Evolutionary conservation across 257 asterid species (phyloP).

Genomic region (Solanum arcanum): DNA sequence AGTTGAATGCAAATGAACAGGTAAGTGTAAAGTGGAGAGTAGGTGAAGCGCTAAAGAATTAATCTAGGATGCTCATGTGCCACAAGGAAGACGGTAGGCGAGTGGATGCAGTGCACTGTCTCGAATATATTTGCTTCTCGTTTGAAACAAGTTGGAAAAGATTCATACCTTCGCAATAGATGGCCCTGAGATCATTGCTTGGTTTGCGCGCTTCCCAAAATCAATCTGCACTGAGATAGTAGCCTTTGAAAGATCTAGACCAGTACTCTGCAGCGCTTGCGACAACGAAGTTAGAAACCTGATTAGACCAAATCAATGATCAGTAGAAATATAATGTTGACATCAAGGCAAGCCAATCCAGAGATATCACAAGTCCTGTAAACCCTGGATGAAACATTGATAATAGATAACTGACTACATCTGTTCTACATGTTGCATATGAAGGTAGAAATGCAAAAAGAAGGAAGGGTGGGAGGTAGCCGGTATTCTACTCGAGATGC

Average conservation of each 20-base stretch:
- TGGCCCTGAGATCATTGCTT: constrained; percentile 29
- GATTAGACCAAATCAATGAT: constrained; percentile 6
- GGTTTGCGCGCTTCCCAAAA: constrained; percentile 65
- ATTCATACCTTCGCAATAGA: constrained; percentile 28
- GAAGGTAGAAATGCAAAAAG: background rate
- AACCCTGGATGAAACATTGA: background rate
- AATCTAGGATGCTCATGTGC: background rate
- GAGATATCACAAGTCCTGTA: background rate
- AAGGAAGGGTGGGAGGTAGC: background rate
- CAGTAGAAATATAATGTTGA: background rate
- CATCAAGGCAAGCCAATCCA: background rate
- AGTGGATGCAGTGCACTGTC: background rate
- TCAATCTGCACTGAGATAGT: constrained; percentile 74
- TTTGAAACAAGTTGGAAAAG: background rate
- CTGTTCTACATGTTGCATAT: background rate
- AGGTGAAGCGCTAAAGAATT: background rate
- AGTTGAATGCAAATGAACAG: background rate
- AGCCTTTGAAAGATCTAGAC: constrained; percentile 85
- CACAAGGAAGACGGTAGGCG: background rate
- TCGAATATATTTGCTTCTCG: background rate
- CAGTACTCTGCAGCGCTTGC: constrained; percentile 76
- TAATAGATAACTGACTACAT: background rate
- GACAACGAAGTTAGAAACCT: constrained; percentile 76
- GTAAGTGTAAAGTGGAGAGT: background rate
- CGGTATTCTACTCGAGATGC: background rate